Base-by-base conservation (phyloP, 495 filamentous ascomycete species). In the Recurvomyces mirabilis region DNA sequence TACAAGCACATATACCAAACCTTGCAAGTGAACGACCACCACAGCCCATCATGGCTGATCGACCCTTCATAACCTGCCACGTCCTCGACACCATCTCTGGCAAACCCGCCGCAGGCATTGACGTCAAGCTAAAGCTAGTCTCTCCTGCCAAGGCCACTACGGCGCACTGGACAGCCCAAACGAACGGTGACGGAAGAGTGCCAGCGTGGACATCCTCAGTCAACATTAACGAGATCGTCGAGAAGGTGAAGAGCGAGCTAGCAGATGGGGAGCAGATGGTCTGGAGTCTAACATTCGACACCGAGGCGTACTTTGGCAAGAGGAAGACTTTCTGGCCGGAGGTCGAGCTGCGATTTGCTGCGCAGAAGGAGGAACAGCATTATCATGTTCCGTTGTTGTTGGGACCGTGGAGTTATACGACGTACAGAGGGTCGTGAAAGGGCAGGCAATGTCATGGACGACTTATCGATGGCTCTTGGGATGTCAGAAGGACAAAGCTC, bases 301-400 rank as follows among this genome's bases (percentile, higher is more conserved):
- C 81, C 10, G 82, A 73, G 24, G 65, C 60, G 14, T 93, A 91
- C 67, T 94, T 78, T 58, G 83, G 82, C 46, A 68, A 75, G 47
- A 74, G 66, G 0, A 74, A 77, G 43, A 87, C 85, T 3, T 95
- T 98, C 60, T 95, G 85, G 61, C 86, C 85, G 19, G 82, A 88
- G 65, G 87, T 95, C n/a, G 78, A 80, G 61, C 74, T 98, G 30
- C 76, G 76, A 41, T 94, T 98, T 61, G 75, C 73, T 33, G 63
- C 22, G 77, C 68, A 11, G 73, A 82, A 38, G 44, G 41, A 41
- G 41, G 49, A 51, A 23, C 56, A 59, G 66, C 83, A 93, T 65
- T 95, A 87, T 55, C 91, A 98, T 74, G 82, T 98, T 3, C 91
- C 91, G 20, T 66, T 98, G 59, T 54, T 98, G 60, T 60, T 98